phyloP scores from a whole-genome alignment of 345 rosid genomes.

The Brassica nigra region DNA sequence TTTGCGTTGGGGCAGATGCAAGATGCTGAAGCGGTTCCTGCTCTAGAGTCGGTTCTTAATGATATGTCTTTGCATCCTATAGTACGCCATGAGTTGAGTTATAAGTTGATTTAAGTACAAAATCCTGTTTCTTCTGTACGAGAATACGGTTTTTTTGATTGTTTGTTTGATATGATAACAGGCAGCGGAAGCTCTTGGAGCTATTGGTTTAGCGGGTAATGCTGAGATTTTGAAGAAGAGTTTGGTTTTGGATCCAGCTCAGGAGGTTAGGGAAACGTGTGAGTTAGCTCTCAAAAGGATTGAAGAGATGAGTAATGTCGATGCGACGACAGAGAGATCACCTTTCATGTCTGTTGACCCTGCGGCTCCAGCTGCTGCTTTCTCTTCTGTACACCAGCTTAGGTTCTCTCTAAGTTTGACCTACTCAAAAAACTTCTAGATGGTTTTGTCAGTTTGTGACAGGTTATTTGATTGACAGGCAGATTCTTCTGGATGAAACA shows the following conservation, averaged over 20 bases:
- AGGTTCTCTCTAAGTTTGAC: slow-evolving; percentile 50
- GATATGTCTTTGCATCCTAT: slow-evolving; percentile 90
- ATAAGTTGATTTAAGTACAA: neutral
- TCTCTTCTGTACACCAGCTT: slow-evolving; percentile 62
- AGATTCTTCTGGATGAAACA: slow-evolving; percentile 77
- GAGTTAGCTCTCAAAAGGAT: slow-evolving; percentile 89
- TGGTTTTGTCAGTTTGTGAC: slow-evolving; percentile 14
- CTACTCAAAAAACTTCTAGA: neutral
- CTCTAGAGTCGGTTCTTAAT: slow-evolving; percentile 62
- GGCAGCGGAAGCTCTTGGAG: slow-evolving; percentile 99
- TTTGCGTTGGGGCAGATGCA: slow-evolving; percentile 99
- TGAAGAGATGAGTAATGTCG: slow-evolving; percentile 50
- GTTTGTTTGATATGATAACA: slow-evolving; percentile 28
- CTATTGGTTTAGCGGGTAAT: slow-evolving; percentile 62
- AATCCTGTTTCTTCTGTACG: neutral
- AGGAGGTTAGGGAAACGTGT: slow-evolving; percentile 95
- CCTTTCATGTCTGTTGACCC: slow-evolving; percentile 94
- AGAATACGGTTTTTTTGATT: neutral
- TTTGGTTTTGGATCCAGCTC: slow-evolving; percentile 67
- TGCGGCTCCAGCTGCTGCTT: slow-evolving; percentile 69
- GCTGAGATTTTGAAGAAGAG: neutral
- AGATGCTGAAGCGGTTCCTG: slow-evolving; percentile 93
- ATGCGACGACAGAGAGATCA: slow-evolving; percentile 51
- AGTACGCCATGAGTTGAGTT: slow-evolving; percentile 85
- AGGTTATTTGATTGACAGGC: slow-evolving; percentile 42